Base-by-base conservation (phyloP, 345 rosid genomes). In the Erysimum cheiranthoides region DNA sequence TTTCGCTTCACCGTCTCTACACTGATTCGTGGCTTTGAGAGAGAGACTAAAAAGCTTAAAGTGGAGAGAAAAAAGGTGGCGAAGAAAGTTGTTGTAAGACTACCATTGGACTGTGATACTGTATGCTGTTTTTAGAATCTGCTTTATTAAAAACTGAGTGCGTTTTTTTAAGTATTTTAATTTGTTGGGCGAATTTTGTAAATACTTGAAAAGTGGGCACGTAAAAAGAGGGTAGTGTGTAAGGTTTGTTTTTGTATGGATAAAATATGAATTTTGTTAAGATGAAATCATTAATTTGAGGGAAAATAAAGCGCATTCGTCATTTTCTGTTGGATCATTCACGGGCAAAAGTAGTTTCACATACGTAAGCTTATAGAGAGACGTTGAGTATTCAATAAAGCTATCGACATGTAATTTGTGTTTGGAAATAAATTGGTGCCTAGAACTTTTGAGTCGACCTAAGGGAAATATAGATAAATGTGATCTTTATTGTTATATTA, bases 11-110 rank as follows among this genome's bases (percentile, higher is more conserved):
- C 34, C 65, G 32, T 50, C 61, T 59, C 25, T 36, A 12, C 52
- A 49, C 6, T 9, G 43, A 35, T 61, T 38, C 71, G 52, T 62
- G 39, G 25, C 38, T 43, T 42, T 42, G 38, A 36, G 62, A 27
- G 71, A 64, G 58, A 52, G 69, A 52, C 69, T 64, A 71, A 65
- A 77, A 70, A 70, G 71, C 61, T 39, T 3, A 70, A 11, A 50
- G 68, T 49, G 35, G 79, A 25, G 54, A 18, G n/a, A 13, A 28
- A 58, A 66, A 66, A 71, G 81, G 76, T 71, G 77, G 61, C 46
- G 36, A 76, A 2, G 40, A 42, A 17, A 73, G 13, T 0, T 8
- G 32, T 3, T 75, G 68, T 35, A 47, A 36, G 62, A 39, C 27
- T 4, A 6, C 46, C 32, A 74, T 56, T 74, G 78, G 78, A 45